Evolutionary conservation across 1,284 basidiomycete genomes (phyloP), one percentile per base, ranked within the genome.

Genomic region (Tilletia walkeri): DNA sequence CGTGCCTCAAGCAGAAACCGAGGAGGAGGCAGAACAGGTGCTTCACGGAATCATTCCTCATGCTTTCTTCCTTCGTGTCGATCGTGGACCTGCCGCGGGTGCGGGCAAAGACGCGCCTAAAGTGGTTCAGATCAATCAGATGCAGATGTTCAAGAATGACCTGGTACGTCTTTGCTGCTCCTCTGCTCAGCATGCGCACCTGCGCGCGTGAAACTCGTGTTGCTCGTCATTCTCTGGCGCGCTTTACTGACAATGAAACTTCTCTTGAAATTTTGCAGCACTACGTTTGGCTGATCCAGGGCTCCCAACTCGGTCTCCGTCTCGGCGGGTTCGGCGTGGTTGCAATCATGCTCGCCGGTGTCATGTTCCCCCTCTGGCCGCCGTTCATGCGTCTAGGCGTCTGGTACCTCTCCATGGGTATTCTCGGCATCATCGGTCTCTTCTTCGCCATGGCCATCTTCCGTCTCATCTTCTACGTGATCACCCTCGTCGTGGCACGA

Each of bases 311-410:
- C 87, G 93, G 90, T 75, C 94, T 92, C 14, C 94, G 95, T 80
- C 88, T 94, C n/a, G 93, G 94, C 48, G 95, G 93, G 12, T 86
- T 92, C 30, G 90, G 90, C 45, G 95, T 99, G 92, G 94, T 99
- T 69, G 89, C 88, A 41, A 87, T 97, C 80, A 94, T 99, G 87
- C 90, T 99, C 59, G 95, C 92, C 0, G 95, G 92, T 1, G 95
- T 98, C 82, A 97, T 99, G 94, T 99, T 98, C 89, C 95, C 95
- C 0, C 88, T 99, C 16, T 99, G 96, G 95, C 95, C 95, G 2
- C 89, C 90, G 59, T 90, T 89, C 78, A 89, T 99, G 88, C 88
- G 95, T n/a, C 86, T 95, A 54, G 95, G 95, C 50, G 95, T 96
- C 67, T 98, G 93, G 91, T 99, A 99, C 84, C 87, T 99, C 75